Evolutionary conservation across 2,329 filamentous ascomycete species (phyloP), one percentile per base, ranked within the genome.

Genomic region (Colletotrichum higginsianum): DNA sequence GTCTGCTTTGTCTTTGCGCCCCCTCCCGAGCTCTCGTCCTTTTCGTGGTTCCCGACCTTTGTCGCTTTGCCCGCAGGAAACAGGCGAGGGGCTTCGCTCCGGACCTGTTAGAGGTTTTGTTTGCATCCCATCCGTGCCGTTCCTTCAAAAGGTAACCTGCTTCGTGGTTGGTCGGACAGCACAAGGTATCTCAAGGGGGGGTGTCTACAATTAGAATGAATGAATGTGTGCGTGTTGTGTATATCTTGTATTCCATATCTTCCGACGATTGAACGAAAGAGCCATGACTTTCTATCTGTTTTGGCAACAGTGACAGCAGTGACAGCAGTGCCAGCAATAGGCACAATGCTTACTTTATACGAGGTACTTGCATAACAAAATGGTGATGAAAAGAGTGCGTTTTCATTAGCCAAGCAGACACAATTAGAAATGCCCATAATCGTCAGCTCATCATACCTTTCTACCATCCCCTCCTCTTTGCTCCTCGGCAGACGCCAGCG

Each of bases 31-130:
- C 40, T 56, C n/a, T 52, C 15, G 30, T 38, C 23, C n/a, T 58
- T 58, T 60, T 50, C n/a, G 53, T 66, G 61, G 53, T 66, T 52
- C 46, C 52, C n/a, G 50, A 18, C 46, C 46, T 61, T 67, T 56
- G 67, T 67, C 42, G 60, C 49, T 35, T 47, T 50, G 55, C 42
- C 67, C 55, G 26, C 67, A 42, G 56, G 21, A 40, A 26, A n/a
- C 26, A 57, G 44, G 49, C 42, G 63, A 57, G 55, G 40, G 35
- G 52, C 64, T 67, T 57, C 46, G 38, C 52, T 57, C 52, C 52
- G 57, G 57, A 15, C 58, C 64, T 62, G 57, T 68, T 52, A 63
- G 23, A 58, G 44, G 42, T n/a, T 44, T 61, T 62, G 68, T 60
- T 62, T 68, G 64, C 58, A 68, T 67, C 38, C 46, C 35, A 42